Base-by-base conservation (phyloP, 1,139 yeast genomes). In the Nakaseomyces glabratus region DNA sequence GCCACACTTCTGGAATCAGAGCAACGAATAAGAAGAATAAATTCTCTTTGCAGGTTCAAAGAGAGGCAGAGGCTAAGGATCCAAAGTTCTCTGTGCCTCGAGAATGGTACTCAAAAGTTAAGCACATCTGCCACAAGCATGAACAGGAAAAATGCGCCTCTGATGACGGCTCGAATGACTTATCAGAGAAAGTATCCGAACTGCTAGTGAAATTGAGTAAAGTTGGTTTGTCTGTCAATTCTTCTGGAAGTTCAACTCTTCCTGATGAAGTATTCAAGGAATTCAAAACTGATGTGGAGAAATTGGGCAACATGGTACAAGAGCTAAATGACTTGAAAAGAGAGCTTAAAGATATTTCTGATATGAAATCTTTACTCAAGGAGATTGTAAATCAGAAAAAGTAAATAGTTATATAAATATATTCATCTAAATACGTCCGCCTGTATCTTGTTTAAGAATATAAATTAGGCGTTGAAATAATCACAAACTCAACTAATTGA, bases 61-160 rank as follows among this genome's bases (percentile, higher is more conserved):
- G 67, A 31, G 63, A 66, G 26, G 88, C 86, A 10, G 93, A 82
- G 51, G 51, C 52, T n/a, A 73, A 69, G 28, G 94, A 84, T 55
- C 86, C 86, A 0, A 75, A 74, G 39, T 82, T 82, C 52, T 55
- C 64, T 20, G 70, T 71, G 11, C 65, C 71, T 38, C 63, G 68
- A 36, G 46, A 53, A 2, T 82, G 85, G 72, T 65, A 59, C 19
- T 41, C 49, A 10, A 66, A 65, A 28, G 69, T 81, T 14, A n/a
- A n/a, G n/a, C n/a, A n/a, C n/a, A n/a, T n/a, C n/a, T n/a, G n/a
- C n/a, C n/a, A n/a, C 20, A 18, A 20, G 11, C 9, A 18, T 24
- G 14, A 26, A 22, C n/a, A n/a, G n/a, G n/a, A 20, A 20, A 20
- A 8, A 8, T 20, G n/a, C 8, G 8, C n/a, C 22, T n/a, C 22